Evolutionary conservation across 192 early-diverging fungal genomes (phyloP).

Genomic region (Umbelopsis isabellina): DNA sequence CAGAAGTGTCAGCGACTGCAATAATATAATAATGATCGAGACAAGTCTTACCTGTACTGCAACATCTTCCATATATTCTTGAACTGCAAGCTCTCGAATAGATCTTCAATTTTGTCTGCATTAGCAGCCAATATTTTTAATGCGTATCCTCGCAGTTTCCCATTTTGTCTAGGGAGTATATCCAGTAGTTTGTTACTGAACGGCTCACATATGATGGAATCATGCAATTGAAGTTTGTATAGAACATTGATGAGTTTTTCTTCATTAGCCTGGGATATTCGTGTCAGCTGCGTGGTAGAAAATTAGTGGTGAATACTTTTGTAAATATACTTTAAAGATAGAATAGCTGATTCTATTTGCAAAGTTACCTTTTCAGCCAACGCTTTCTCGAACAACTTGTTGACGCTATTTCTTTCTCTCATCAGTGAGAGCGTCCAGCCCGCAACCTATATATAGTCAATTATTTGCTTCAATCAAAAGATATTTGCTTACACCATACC

Average conservation of each 20-base stretch:
- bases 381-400: conserved; percentile 15
- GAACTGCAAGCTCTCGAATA: conserved; percentile 58
- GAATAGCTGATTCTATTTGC: not conserved
- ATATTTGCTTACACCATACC: conserved; percentile 22
- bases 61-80: conserved; percentile 57
- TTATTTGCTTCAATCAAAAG: not conserved
- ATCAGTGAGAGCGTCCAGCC: conserved; percentile 41
- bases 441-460: conserved; percentile 28
- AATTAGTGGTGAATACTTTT: not conserved
- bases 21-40: not conserved
- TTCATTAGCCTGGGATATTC: not conserved
- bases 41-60: conserved; percentile 41
- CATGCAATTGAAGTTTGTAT: conserved; percentile 50
- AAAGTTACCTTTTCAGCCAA: conserved; percentile 13
- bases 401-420: conserved; percentile 34
- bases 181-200: conserved; percentile 50
- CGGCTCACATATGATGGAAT: conserved; percentile 36
- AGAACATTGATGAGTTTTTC: conserved; percentile 41
- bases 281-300: not conserved
- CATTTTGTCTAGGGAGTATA: conserved; percentile 52
- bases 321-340: not conserved
- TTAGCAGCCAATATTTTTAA: conserved; percentile 61
- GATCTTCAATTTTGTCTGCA: conserved; percentile 46
- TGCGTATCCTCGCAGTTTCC: conserved; percentile 43
- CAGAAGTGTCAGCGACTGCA: not conserved